Conservation (phyloP, 176 grass and related monocot species). For the Cymbopogon citratus region DNA sequence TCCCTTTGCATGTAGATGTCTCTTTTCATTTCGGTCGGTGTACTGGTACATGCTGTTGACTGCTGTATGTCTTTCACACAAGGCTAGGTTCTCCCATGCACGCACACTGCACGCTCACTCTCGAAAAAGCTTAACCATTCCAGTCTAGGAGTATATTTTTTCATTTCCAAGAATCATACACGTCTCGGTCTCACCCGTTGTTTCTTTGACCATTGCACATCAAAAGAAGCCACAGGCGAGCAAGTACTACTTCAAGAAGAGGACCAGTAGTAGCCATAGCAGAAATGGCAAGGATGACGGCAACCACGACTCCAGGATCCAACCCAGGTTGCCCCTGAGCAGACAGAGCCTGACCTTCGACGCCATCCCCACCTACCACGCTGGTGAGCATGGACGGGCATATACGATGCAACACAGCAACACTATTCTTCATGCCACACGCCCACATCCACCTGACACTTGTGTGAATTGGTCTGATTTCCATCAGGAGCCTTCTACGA, state of each 20-base stretch:
- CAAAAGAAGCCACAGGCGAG: slow-evolving; percentile 39
- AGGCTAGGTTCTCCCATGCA: neutral
- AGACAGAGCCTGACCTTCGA: slow-evolving; percentile 36
- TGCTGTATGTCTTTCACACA: neutral
- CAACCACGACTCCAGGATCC: slow-evolving; percentile 21
- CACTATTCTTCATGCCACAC: slow-evolving; percentile 5
- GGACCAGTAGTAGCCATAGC: slow-evolving; percentile 8
- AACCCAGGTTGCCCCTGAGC: slow-evolving; percentile 27
- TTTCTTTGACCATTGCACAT: slow-evolving; percentile 19
- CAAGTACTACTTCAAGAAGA: slow-evolving; percentile 48
- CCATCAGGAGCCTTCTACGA: slow-evolving; percentile 65
- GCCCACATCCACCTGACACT: slow-evolving; percentile 16
- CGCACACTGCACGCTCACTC: neutral
- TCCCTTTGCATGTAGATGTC: neutral
- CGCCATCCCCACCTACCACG: slow-evolving; percentile 13
- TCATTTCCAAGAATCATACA: neutral
- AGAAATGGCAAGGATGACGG: slow-evolving; percentile 33
- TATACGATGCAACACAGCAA: neutral
- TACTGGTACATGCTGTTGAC: neutral
- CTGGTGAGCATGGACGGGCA: slow-evolving; percentile 26
- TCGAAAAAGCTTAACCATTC: slow-evolving; percentile 16
- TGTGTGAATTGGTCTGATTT: slow-evolving; percentile 19
- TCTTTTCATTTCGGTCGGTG: neutral
- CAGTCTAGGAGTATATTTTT: neutral
- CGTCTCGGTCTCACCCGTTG: slow-evolving; percentile 4